phyloP scores from a whole-genome alignment of 768 basidiomycete species.

The Crassisporium funariophilum region DNA sequence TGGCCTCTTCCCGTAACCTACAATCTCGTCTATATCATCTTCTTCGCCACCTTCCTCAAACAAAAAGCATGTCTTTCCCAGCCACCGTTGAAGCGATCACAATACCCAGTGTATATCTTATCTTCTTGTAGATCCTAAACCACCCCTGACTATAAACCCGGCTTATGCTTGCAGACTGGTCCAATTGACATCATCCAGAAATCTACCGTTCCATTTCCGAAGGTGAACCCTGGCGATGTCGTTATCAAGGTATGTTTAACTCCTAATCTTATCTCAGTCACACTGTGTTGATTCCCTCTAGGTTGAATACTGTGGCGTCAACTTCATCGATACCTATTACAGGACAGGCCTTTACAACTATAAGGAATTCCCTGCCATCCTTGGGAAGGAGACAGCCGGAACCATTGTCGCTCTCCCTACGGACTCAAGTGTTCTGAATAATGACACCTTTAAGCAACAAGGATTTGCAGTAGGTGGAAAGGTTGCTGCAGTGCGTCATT shows the following conservation, averaged over 20 bases:
- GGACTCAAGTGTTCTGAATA: slow-evolving; percentile 57
- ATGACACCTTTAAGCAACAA: slow-evolving; percentile 64
- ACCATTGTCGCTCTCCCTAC: slow-evolving; percentile 74
- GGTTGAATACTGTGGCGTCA: slow-evolving; percentile 79
- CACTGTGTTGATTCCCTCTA: slow-evolving; percentile 22
- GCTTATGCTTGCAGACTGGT: slow-evolving; percentile 47
- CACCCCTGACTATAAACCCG: background rate
- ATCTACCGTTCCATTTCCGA: slow-evolving; percentile 66
- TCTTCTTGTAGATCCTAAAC: background rate
- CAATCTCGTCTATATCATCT: slow-evolving; percentile 14
- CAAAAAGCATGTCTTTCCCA: slow-evolving; percentile 52
- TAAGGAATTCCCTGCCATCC: slow-evolving; percentile 57
- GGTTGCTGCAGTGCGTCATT: slow-evolving; percentile 65
- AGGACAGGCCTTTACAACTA: slow-evolving; percentile 74
- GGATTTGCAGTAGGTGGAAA: slow-evolving; percentile 68
- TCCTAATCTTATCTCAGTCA: background rate
- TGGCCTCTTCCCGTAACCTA: slow-evolving; percentile 13
- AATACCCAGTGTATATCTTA: slow-evolving; percentile 50
- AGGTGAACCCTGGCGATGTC: slow-evolving; percentile 60
- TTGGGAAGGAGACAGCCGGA: slow-evolving; percentile 84
- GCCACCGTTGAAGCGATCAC: slow-evolving; percentile 69
- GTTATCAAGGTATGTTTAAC: slow-evolving; percentile 41
- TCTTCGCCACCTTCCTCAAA: slow-evolving; percentile 31
- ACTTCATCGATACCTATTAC: slow-evolving; percentile 87
- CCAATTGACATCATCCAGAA: slow-evolving; percentile 78